A percentile compares a stretch with the other conserved stretches of the same genome.
phyloP scores from a whole-genome alignment of 805 yeast species.

The Metschnikowia shivogae region DNA sequence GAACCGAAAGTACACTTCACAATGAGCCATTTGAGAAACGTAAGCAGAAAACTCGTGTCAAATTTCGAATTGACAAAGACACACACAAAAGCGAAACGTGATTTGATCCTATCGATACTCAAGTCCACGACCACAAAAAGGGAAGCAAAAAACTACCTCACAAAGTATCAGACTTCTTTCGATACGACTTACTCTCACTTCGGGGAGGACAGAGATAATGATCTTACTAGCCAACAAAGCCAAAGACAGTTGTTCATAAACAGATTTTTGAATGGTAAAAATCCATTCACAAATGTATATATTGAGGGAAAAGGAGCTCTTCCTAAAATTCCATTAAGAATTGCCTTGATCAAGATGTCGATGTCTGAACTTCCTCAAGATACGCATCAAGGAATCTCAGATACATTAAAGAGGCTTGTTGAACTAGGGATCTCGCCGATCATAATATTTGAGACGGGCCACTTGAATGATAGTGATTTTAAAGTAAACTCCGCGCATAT shows the following conservation, averaged over 20 bases:
- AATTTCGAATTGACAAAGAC: conserved; percentile 30
- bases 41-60: conserved; percentile 33
- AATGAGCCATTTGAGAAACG: conserved; percentile 29
- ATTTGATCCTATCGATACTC: conserved; percentile 76
- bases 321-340: conserved; percentile 42
- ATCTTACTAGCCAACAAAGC: conserved; percentile 20
- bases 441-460: conserved; percentile 51
- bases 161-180: conserved; percentile 57
- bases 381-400: conserved; percentile 46
- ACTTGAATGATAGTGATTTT: conserved; percentile 23
- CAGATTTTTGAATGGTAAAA: conserved; percentile 28
- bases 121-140: conserved; percentile 91
- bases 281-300: conserved; percentile 33
- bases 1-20: neutral
- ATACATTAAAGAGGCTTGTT: conserved; percentile 51
- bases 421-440: conserved; percentile 73
- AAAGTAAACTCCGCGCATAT: conserved; percentile 29
- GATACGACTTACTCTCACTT: conserved; percentile 20
- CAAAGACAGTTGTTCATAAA: conserved; percentile 33
- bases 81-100: conserved; percentile 50
- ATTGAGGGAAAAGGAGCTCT: conserved; percentile 31
- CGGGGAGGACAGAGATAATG: conserved; percentile 12
- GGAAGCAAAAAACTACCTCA: conserved; percentile 78
- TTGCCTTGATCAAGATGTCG: conserved; percentile 55
- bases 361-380: conserved; percentile 29